Base-by-base conservation (phyloP, 331 rosid genomes). In the Phaseolus coccineus region DNA sequence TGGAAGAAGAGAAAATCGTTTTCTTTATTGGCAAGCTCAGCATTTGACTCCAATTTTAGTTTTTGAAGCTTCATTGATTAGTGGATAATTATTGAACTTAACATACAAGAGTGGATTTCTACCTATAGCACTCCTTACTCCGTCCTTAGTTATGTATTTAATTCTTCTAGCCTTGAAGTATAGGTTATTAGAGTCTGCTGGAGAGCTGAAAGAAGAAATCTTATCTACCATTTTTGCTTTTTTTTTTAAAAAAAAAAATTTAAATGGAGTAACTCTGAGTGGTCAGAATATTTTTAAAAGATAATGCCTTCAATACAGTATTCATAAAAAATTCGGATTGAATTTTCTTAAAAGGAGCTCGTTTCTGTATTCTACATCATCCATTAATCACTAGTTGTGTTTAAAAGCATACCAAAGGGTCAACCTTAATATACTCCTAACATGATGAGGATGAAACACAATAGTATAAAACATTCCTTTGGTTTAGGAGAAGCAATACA, bases 1-100 rank as follows among this genome's bases (percentile, higher is more conserved):
- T 71, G 35, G 64, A 76, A 33, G 56, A 65, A 47, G 76, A 57
- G 62, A 57, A 84, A 77, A 27, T 14, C 11, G 8, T 3, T 84
- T 80, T 64, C 52, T 48, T 84, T 79, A 31, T 74, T 14, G 31
- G n/a, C 19, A 1, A 19, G 28, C 39, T 64, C 16, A 53, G 52
- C 13, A 14, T 57, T 27, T 42, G 72, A 13, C 39, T 27, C 55
- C 40, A 4, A 8, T 53, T 62, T 64, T 27, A 27, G 46, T 69
- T 46, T 11, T 46, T 58, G 19, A 6, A 14, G 64, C 30, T 68
- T 79, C 42, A 73, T 19, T 56, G 74, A 16, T 35, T 25, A 14
- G 62, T 46, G 58, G 44, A 16, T 46, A 62, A 68, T 40, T 58
- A 11, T 10, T 46, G 19, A 3, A 30, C 24, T 16, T 16, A 8